phyloP scores from a whole-genome alignment of 768 basidiomycete species.

The Tylopilus sp. region DNA sequence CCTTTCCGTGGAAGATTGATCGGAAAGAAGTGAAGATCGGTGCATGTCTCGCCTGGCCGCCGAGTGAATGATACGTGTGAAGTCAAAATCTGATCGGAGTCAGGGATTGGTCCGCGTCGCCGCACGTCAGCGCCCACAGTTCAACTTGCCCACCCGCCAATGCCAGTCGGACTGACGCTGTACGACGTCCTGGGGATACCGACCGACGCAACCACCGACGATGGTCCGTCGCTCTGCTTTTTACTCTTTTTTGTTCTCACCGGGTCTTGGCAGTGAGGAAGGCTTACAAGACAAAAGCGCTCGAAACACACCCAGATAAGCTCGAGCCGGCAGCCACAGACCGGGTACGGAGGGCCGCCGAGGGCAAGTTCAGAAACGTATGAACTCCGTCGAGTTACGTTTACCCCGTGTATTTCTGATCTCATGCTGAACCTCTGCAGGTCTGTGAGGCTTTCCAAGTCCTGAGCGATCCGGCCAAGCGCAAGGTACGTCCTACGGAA shows the following conservation, averaged over 20 bases:
- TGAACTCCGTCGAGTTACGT: constrained; percentile 24
- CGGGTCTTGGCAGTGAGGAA: constrained; percentile 43
- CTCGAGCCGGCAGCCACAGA: constrained; percentile 52
- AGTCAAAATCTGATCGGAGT: constrained; percentile 2
- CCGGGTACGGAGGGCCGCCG: constrained; percentile 50
- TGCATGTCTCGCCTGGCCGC: too few species aligned
- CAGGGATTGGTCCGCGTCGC: neutral
- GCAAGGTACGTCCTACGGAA: constrained; percentile 42
- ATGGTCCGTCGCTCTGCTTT: constrained; percentile 36
- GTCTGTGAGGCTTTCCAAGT: constrained; percentile 62
- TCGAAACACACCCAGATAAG: constrained; percentile 75
- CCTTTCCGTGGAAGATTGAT: too few species aligned
- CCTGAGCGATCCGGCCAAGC: constrained; percentile 51
- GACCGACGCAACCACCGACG: constrained; percentile 45
- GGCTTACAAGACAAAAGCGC: constrained; percentile 62
- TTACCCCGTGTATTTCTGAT: constrained; percentile 3
- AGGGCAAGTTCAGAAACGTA: constrained; percentile 61
- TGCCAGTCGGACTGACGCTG: constrained; percentile 33
- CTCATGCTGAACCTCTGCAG: constrained; percentile 35
- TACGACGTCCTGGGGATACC: constrained; percentile 47
- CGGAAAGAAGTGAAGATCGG: too few species aligned
- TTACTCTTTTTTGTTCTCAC: neutral
- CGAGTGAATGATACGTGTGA: too few species aligned
- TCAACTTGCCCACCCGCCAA: constrained; percentile 8
- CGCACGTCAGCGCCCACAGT: neutral